Evolutionary conservation across 2,329 filamentous ascomycete species (phyloP), one percentile per base, ranked within the genome.

Genomic region (Cadophora gregata): DNA sequence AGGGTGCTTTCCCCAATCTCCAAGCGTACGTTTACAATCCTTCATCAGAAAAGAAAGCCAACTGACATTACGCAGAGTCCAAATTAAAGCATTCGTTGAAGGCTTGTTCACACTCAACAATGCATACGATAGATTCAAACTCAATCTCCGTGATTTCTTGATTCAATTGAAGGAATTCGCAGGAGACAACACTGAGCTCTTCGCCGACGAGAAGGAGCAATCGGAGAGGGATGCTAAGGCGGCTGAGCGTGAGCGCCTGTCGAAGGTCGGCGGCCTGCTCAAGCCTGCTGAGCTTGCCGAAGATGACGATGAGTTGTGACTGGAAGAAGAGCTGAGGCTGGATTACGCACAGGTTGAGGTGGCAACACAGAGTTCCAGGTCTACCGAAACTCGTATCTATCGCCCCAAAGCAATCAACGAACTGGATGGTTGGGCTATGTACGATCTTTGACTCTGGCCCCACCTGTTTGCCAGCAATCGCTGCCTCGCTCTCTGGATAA

Each of bases 121-220:
- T 65, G 92, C 97, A 76, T 89, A 96, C 71, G 92, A 93, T 77
- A 93, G 93, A 78, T 99, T 99, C 89, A 97, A 97, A 79, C 88
- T 97, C 64, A 93, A 96, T 75, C 84, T 99, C 62, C 93, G 96
- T 72, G 96, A 99, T 81, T 99, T 99, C 87, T 83, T 99, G 73
- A 97, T 99, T 75, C 96, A 94, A 25, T 84, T 99, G 73, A 97
- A 97, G 81, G 96, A 99, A 80, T 99, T 98, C 70, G 90, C 93
- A 0, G 96, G 93, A 62, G 96, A 99, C 80, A 97, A 98, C 75
- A 88, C 95, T 0, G 96, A 99, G 77, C 85, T 99, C 10, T 99
- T 91, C 80, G 89, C 92, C 4, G 94, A 97, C 66, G 96, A 99
- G 79, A 93, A 97, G 79, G 96, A 99, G 80, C 91, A 96, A 79